phyloP scores from a whole-genome alignment of 139 green algal species.

The Micractinium sp. region DNA sequence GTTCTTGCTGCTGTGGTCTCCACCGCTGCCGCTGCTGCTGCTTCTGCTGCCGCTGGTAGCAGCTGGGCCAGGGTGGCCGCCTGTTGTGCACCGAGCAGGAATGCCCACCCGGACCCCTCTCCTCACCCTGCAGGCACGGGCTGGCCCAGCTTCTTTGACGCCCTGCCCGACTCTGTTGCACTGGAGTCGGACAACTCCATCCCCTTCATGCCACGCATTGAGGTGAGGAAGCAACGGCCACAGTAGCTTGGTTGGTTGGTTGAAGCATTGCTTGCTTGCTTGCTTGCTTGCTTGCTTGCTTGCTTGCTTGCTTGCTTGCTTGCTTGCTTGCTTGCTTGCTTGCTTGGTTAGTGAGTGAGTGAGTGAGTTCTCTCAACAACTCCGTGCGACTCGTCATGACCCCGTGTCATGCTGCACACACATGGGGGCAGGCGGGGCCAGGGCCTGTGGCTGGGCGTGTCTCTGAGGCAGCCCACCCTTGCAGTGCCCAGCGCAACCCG shows the following conservation, averaged over 20 bases:
- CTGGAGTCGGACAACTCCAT: constrained; percentile 63
- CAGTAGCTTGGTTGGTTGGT: neutral
- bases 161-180: constrained; percentile 51
- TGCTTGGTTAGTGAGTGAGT: neutral
- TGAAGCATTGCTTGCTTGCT: no score
- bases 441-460: neutral
- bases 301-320: no score
- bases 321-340: neutral
- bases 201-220: constrained; percentile 62
- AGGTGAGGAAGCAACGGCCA: constrained; percentile 30
- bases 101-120: no score
- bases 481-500: neutral
- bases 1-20: neutral
- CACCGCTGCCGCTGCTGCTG: neutral
- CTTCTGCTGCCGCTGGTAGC: neutral
- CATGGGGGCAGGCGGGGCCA: no score
- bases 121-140: constrained; percentile 49
- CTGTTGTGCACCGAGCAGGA: no score
- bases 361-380: neutral
- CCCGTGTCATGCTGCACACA: no score
- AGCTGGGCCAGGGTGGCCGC: no score
- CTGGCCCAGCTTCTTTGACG: constrained; percentile 62
- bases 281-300: no score
- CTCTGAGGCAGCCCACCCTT: neutral
- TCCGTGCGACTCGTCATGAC: no score